Evolutionary conservation across 306 rosid species (phyloP), one percentile per base, ranked within the genome.

Genomic region (Ormosia emarginata): DNA sequence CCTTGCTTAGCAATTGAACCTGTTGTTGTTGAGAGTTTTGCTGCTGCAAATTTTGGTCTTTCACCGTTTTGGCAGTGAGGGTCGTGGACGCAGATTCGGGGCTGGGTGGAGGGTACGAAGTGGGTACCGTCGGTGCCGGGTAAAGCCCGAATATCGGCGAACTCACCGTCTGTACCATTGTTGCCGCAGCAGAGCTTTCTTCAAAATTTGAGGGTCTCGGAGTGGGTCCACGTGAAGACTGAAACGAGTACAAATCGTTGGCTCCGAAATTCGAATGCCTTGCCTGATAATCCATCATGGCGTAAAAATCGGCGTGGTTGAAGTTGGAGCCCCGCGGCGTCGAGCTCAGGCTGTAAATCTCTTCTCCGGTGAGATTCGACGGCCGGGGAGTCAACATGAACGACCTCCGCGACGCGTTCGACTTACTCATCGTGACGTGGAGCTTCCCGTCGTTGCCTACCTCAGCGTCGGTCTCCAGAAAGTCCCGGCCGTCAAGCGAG

Each of bases 391-490:
- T 92, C 91, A 96, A 78, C 44, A 89, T 86, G 1, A 94, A 85
- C 8, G 97, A 93, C 29, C 98, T 69, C n/a, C 97, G 62, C 1
- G 97, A 93, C 0, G 94, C 95, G 74, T 96, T 96, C 1, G 99
- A 96, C 43, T 92, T 96, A 61, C 99, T 83, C 3, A 96, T 95
- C 1, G 89, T 91, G 9, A 96, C 99, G 71, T 96, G 99, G 32
- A 96, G 98, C 81, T 96, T 96, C 0, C 99, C 99, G 30, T 96
- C 98, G 33, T 88, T 89, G 0, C 99, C 97, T n/a, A 96, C 93
- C 76, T 89, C 98, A 0, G 99, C 98, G 64, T 96, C 99, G 7
- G 99, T 93, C 36, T 96, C 99, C 0, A 96, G 87, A 24, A 96
- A 96, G 46, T 92, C 99, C 1, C 97, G 71, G 0, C 98, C 99